Percentiles rank a stretch among this genome's conserved stretches.
These are phyloP conservation scores for Steccherinum ochraceum DNA, from an alignment of 768 basidiomycete genomes.

Conservation along the genomic window DNA sequence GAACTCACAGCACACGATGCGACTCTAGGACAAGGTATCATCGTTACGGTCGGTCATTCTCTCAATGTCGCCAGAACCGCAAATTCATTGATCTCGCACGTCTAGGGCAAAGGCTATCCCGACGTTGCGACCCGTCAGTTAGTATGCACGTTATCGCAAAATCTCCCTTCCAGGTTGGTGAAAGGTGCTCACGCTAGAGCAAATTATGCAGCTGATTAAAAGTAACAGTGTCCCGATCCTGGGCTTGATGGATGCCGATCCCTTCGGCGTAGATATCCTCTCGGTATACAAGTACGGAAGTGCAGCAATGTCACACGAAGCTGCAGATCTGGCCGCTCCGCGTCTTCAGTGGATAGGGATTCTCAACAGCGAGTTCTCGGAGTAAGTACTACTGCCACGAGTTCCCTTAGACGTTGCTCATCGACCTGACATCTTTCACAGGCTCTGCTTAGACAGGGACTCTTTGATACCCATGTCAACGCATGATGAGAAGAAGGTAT, in stretches of 20 bases:
- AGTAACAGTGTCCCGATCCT: constrained; percentile 70
- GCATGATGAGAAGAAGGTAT: constrained; percentile 72
- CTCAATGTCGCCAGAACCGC: too few relatives aligned
- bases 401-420: too few relatives aligned
- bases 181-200: background rate
- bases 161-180: constrained; percentile 53
- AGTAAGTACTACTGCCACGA: constrained; percentile 33
- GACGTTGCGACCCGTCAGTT: constrained; percentile 88
- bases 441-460: constrained; percentile 55
- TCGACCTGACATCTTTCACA: constrained; percentile 20
- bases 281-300: constrained; percentile 86
- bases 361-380: constrained; percentile 55
- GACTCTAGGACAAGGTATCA: constrained; percentile 59
- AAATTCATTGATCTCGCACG: background rate
- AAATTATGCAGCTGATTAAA: too few relatives aligned
- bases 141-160: constrained; percentile 62
- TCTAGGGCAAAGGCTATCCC: constrained; percentile 94
- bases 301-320: constrained; percentile 61
- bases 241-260: constrained; percentile 84
- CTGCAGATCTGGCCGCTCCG: constrained; percentile 54
- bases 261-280: constrained; percentile 89
- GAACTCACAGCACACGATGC: constrained; percentile 41
- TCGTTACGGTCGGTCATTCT: constrained; percentile 59
- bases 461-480: constrained; percentile 60
- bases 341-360: constrained; percentile 81